Conservation (phyloP, 2,329 filamentous ascomycete genomes). For the Fusarium sp. region DNA sequence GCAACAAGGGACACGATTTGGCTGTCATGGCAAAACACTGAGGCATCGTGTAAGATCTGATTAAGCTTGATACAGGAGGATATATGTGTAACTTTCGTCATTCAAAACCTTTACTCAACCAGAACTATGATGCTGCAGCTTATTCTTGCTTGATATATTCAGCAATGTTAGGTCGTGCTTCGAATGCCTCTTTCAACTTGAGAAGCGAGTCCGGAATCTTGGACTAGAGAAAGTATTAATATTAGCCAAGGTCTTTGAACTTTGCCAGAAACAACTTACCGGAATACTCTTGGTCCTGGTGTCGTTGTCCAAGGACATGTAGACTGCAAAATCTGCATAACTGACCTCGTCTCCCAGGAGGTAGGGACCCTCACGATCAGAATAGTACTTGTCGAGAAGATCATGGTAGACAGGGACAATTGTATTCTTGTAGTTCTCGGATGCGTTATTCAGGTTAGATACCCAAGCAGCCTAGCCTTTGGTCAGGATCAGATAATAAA, state of each 20-base stretch:
- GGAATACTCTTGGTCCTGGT: constrained; percentile 21
- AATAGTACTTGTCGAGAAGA: constrained; percentile 22
- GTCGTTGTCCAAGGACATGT: constrained; percentile 33
- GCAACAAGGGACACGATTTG: no score
- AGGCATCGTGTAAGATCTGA: no score
- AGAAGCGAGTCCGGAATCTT: constrained; percentile 21
- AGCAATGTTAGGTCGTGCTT: constrained; percentile 25
- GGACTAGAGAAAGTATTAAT: fast-evolving
- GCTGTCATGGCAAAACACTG: no score
- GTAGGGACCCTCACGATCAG: constrained; percentile 28
- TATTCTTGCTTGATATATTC: constrained; percentile 27
- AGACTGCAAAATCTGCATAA: constrained; percentile 29
- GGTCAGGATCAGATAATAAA: fast-evolving
- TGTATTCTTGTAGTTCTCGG: constrained; percentile 28
- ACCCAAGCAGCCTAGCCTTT: constrained; percentile 10
- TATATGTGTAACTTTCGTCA: no score
- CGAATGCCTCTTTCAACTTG: constrained; percentile 26
- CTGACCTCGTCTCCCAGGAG: constrained; percentile 27
- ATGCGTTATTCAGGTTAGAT: background rate
- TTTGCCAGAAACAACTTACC: background rate
- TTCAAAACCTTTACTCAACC: no score
- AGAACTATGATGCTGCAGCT: no score
- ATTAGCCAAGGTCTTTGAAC: fast-evolving
- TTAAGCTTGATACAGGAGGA: no score
- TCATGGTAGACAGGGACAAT: constrained; percentile 24